Conservation (phyloP, 768 basidiomycete genomes). For the Naematelia aurantialba region DNA sequence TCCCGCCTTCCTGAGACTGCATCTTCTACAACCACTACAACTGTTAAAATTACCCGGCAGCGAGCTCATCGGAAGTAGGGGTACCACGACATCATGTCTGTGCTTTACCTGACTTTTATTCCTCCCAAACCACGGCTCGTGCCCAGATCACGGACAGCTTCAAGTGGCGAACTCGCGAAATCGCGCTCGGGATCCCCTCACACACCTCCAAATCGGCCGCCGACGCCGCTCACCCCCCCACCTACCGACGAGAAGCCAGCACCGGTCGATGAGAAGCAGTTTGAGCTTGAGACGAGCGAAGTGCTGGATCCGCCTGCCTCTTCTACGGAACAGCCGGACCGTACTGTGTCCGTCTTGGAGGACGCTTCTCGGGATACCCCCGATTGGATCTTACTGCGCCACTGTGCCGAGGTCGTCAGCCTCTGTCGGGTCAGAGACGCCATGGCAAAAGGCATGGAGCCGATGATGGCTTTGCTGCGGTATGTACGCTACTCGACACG, state of each 20-base stretch:
- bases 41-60: not conserved
- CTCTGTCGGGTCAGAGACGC: conserved; percentile 77
- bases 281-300: not conserved
- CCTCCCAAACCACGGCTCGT: conserved; percentile 16
- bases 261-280: not conserved
- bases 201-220: not conserved
- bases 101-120: conserved; percentile 55
- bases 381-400: conserved; percentile 33
- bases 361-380: conserved; percentile 9
- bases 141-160: conserved; percentile 14
- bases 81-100: conserved; percentile 87
- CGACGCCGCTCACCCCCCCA: not conserved
- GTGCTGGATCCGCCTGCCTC: not conserved
- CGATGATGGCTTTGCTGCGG: conserved; percentile 77
- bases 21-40: not conserved
- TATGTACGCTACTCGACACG: conserved; percentile 32
- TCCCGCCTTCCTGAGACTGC: not conserved
- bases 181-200: not conserved
- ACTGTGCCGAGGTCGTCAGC: conserved; percentile 63
- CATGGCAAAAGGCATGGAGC: conserved; percentile 80
- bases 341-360: not conserved
- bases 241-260: not conserved
- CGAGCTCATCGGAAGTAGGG: conserved; percentile 56
- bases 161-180: not conserved
- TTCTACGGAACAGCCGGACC: not conserved